Evolutionary conservation across 78 protist genomes (phyloP).

Genomic region (Planoprotostelium fungivorum): DNA sequence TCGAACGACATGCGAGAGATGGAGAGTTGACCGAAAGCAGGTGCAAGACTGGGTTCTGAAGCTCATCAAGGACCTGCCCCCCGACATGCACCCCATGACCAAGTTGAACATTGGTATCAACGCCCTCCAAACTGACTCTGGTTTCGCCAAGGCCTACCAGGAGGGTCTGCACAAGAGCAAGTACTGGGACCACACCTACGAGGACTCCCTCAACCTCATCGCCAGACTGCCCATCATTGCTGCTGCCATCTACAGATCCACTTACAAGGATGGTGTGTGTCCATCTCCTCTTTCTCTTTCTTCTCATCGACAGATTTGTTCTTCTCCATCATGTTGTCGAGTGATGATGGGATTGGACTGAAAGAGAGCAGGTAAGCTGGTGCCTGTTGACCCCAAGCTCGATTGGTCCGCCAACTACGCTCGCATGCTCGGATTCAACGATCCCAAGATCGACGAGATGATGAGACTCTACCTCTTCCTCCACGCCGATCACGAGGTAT

Average conservation of each 20-base stretch:
- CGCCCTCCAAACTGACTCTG: slow-evolving; percentile 75
- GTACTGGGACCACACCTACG: slow-evolving; percentile 90
- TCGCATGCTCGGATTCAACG: slow-evolving; percentile 76
- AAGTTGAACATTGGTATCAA: slow-evolving; percentile 71
- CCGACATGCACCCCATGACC: slow-evolving; percentile 94
- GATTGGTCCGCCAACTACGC: slow-evolving; percentile 90
- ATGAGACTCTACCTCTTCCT: slow-evolving; percentile 93
- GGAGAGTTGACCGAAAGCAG: no score
- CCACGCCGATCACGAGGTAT: slow-evolving; percentile 94
- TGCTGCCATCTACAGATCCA: slow-evolving; percentile 86
- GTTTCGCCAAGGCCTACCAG: slow-evolving; percentile 87
- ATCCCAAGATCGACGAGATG: slow-evolving; percentile 80
- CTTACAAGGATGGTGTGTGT: slow-evolving; percentile 39
- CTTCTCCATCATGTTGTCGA: no score
- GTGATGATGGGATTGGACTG: slow-evolving; percentile 2
- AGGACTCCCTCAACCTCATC: slow-evolving; percentile 87
- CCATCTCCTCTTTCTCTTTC: not conserved
- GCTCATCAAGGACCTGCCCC: slow-evolving; percentile 78
- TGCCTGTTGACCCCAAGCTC: slow-evolving; percentile 48
- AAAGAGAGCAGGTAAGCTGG: slow-evolving; percentile 48
- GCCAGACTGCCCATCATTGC: slow-evolving; percentile 93
- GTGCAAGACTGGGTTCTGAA: slow-evolving; percentile 60
- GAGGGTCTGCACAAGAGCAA: slow-evolving; percentile 81
- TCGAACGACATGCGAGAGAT: no score
- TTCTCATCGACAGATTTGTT: not conserved